These are phyloP conservation scores for Fraxinus greggii DNA, from an alignment of 305 asterid genomes.

Conservation along the genomic window DNA sequence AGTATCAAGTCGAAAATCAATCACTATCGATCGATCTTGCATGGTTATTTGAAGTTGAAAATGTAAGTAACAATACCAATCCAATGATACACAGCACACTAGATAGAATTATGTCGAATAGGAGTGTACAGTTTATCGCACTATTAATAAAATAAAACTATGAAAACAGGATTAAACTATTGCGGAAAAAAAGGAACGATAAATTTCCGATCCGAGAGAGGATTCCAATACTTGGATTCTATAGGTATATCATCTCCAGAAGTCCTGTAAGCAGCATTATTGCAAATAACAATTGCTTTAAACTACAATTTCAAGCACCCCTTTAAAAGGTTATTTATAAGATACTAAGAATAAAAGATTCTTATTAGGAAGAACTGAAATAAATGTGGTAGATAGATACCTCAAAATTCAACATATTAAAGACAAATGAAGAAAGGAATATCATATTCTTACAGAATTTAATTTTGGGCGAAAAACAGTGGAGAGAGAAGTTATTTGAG, in stretches of 20 bases:
- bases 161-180: background rate
- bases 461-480: background rate
- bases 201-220: background rate
- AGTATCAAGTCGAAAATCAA: background rate
- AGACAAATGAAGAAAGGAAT: background rate
- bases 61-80: background rate
- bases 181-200: background rate
- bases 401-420: background rate
- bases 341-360: background rate
- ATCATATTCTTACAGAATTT: background rate
- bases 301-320: background rate
- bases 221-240: background rate
- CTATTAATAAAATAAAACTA: background rate
- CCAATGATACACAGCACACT: background rate
- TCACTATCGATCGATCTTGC: background rate
- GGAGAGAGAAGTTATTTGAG: conserved; percentile 9
- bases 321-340: background rate
- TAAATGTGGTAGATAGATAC: background rate
- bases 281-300: background rate
- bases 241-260: background rate
- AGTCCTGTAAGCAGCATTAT: background rate
- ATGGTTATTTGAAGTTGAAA: background rate
- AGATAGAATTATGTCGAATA: background rate
- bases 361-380: background rate
- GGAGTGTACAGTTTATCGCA: background rate